Evolutionary conservation across 164 flowering plant species (phyloP).

Genomic region (Sextonia rubra): DNA sequence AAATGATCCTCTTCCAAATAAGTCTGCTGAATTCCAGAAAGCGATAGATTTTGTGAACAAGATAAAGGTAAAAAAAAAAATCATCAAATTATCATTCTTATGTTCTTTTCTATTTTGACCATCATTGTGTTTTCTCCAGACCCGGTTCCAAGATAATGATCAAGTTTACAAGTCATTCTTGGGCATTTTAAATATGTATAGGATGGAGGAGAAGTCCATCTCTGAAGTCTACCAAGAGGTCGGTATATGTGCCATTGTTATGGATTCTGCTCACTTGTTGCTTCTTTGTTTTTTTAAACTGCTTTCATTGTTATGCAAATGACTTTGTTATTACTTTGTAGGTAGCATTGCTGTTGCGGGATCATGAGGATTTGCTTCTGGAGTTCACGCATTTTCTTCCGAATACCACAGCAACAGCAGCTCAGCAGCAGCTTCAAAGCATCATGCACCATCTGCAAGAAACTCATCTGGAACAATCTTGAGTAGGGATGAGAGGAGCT

Average conservation of each 20-base stretch:
- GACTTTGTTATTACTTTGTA: slow-evolving; percentile 18
- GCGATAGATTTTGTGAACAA: slow-evolving; percentile 74
- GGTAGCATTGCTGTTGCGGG: slow-evolving; percentile 57
- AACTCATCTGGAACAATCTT: slow-evolving; percentile 21
- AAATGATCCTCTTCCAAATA: slow-evolving; percentile 51
- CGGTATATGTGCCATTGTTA: not conserved
- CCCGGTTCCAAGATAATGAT: slow-evolving; percentile 70
- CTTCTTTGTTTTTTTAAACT: not conserved
- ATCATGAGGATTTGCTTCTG: slow-evolving; percentile 54
- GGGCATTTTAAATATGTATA: slow-evolving; percentile 68
- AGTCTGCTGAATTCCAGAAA: slow-evolving; percentile 34
- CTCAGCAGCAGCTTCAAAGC: slow-evolving; percentile 33
- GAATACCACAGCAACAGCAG: too few species aligned
- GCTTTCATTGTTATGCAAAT: not conserved
- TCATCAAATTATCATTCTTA: not conserved
- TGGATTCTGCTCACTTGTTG: too few species aligned
- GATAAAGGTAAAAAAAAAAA: slow-evolving; percentile 51
- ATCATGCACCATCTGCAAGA: slow-evolving; percentile 35
- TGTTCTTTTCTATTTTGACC: not conserved
- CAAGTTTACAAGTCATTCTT: slow-evolving; percentile 73
- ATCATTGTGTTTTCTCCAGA: slow-evolving; percentile 35
- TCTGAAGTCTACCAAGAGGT: slow-evolving; percentile 40
- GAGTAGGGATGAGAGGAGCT: slow-evolving; percentile 41
- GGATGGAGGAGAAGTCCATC: slow-evolving; percentile 63
- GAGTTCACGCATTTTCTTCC: slow-evolving; percentile 70